Evolutionary conservation across 208 protist genomes (phyloP).

Genomic region (Trypanosoma boissoni): DNA sequence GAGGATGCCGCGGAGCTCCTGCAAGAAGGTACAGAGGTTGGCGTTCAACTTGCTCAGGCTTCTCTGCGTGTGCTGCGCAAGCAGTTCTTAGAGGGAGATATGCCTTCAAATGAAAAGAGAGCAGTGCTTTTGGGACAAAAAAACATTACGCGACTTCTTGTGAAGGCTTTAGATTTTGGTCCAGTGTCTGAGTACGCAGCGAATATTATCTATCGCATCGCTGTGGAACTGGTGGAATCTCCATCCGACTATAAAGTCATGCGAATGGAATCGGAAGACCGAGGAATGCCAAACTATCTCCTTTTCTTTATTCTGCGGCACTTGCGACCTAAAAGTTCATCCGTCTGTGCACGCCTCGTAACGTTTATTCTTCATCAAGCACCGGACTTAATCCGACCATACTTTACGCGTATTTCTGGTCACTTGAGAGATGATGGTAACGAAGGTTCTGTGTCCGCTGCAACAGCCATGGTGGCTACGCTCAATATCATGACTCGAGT

Average conservation of each 20-base stretch:
- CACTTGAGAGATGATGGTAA: slow-evolving; percentile 74
- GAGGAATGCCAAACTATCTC: slow-evolving; percentile 88
- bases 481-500: slow-evolving; percentile 84
- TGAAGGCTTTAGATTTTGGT: slow-evolving; percentile 71
- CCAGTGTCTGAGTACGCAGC: slow-evolving; percentile 55
- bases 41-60: slow-evolving; percentile 37
- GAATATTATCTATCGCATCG: slow-evolving; percentile 61
- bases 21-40: slow-evolving; percentile 68
- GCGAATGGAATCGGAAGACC: slow-evolving; percentile 62
- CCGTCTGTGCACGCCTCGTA: slow-evolving; percentile 51
- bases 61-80: slow-evolving; percentile 61
- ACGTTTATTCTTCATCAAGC: slow-evolving; percentile 72
- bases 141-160: slow-evolving; percentile 78
- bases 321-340: slow-evolving; percentile 66
- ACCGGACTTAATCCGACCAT: slow-evolving; percentile 85
- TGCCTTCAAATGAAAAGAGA: slow-evolving; percentile 55
- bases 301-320: slow-evolving; percentile 87
- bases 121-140: slow-evolving; percentile 69
- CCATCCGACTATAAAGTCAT: slow-evolving; percentile 78
- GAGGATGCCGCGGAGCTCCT: slow-evolving; percentile 84
- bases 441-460: slow-evolving; percentile 37
- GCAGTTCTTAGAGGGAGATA: slow-evolving; percentile 55
- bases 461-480: slow-evolving; percentile 63
- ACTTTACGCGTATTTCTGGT: slow-evolving; percentile 74
- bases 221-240: slow-evolving; percentile 71